phyloP scores from a whole-genome alignment of 805 yeast genomes.

The Nakazawaea wyomingensis region DNA sequence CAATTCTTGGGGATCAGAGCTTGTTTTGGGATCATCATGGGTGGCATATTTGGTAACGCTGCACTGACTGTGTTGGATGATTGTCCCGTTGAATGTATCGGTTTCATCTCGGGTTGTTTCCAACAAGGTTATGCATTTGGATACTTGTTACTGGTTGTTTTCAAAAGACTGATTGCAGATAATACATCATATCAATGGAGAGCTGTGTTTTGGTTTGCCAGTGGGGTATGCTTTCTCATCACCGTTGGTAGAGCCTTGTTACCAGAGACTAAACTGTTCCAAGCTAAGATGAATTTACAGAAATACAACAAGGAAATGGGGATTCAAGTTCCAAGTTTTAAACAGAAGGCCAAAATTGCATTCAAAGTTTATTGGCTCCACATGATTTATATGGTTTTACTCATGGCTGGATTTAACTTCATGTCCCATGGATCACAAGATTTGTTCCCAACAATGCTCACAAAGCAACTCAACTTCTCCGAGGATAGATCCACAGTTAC shows the following conservation, averaged over 20 bases:
- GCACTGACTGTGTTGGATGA: slow-evolving; percentile 51
- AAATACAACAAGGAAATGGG: slow-evolving; percentile 25
- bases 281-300: slow-evolving; percentile 33
- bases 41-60: slow-evolving; percentile 52
- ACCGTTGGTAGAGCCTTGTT: slow-evolving; percentile 35
- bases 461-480: slow-evolving; percentile 39
- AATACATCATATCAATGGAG: slow-evolving; percentile 54
- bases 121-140: slow-evolving; percentile 82
- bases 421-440: slow-evolving; percentile 63
- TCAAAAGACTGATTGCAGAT: slow-evolving; percentile 57
- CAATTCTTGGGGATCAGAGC: slow-evolving; percentile 63
- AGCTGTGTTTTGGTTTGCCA: slow-evolving; percentile 62
- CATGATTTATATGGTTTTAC: slow-evolving; percentile 47
- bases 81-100: slow-evolving; percentile 48
- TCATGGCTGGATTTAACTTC: slow-evolving; percentile 63
- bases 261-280: slow-evolving; percentile 52
- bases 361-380: slow-evolving; percentile 52
- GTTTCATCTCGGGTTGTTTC: slow-evolving; percentile 60
- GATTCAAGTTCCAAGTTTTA: slow-evolving; percentile 27
- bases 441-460: slow-evolving; percentile 50
- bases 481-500: slow-evolving; percentile 46
- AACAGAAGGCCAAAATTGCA: slow-evolving; percentile 27
- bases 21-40: slow-evolving; percentile 55
- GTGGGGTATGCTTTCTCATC: slow-evolving; percentile 47
- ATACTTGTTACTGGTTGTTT: slow-evolving; percentile 57